A percentile compares a stretch with the other conserved stretches of the same genome.
phyloP scores from a whole-genome alignment of 2,329 filamentous ascomycete genomes.

The Ceratocystis papillata region DNA sequence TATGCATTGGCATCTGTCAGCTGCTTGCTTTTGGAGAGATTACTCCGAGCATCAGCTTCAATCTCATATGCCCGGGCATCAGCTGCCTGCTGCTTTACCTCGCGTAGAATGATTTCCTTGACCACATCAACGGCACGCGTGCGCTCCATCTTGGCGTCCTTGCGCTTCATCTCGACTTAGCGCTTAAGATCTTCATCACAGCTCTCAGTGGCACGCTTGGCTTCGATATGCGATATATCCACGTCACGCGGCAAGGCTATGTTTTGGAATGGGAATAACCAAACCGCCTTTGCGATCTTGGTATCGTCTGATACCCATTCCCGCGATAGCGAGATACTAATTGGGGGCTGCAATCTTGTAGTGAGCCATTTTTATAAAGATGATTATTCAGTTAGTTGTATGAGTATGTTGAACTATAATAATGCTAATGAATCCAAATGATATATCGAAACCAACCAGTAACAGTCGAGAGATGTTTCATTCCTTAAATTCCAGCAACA shows the following conservation, averaged over 20 bases:
- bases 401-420: not conserved
- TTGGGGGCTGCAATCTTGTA: slow-evolving; percentile 64
- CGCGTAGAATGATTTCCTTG: slow-evolving; percentile 58
- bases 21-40: slow-evolving; percentile 44
- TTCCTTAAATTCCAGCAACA: too few relatives aligned
- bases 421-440: slow-evolving; percentile 12
- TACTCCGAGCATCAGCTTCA: slow-evolving; percentile 48
- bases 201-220: slow-evolving; percentile 60
- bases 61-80: slow-evolving; percentile 56
- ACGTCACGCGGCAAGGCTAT: slow-evolving; percentile 63
- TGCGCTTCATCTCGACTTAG: slow-evolving; percentile 65
- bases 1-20: slow-evolving; percentile 43
- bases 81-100: slow-evolving; percentile 57
- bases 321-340: slow-evolving; percentile 80
- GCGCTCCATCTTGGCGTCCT: slow-evolving; percentile 68
- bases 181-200: slow-evolving; percentile 72
- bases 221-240: slow-evolving; percentile 63
- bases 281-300: slow-evolving; percentile 66
- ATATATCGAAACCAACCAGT: not conserved
- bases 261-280: slow-evolving; percentile 61
- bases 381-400: slow-evolving; percentile 22
- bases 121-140: slow-evolving; percentile 68
- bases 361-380: slow-evolving; percentile 36
- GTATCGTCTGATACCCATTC: slow-evolving; percentile 60
- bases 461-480: too few relatives aligned